These are phyloP conservation scores for Sclerotinia subarctica DNA, from an alignment of 2,329 filamentous ascomycete genomes.

Conservation along the genomic window DNA sequence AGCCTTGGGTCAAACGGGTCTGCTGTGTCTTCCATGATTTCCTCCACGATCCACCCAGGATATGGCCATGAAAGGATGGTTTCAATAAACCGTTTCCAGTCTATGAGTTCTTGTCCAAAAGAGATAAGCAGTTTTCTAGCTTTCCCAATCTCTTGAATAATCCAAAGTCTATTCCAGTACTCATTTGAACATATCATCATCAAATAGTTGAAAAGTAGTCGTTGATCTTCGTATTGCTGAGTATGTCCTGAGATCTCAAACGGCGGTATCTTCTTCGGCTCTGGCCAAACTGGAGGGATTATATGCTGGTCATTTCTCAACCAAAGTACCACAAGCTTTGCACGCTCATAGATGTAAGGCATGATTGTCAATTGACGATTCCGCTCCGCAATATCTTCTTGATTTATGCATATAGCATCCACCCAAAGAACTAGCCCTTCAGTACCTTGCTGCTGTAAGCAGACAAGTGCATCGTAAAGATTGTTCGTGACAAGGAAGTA, in stretches of 20 bases:
- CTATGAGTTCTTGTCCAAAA: slow-evolving; percentile 26
- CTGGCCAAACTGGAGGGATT: not conserved
- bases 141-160: slow-evolving; percentile 36
- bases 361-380: slow-evolving; percentile 24
- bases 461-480: slow-evolving; percentile 17
- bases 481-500: slow-evolving; percentile 15
- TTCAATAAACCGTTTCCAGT: slow-evolving; percentile 17
- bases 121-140: slow-evolving; percentile 32
- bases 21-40: not conserved
- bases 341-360: slow-evolving; percentile 21
- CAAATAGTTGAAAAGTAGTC: not conserved
- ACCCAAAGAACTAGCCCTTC: slow-evolving; percentile 19
- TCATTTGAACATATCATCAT: slow-evolving; percentile 23
- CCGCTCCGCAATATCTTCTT: slow-evolving; percentile 20
- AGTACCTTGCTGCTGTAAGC: not conserved
- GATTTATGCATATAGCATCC: slow-evolving; percentile 26
- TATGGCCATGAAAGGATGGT: not conserved
- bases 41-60: not conserved
- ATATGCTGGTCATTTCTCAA: not conserved
- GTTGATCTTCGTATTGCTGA: not conserved
- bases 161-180: slow-evolving; percentile 33
- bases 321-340: slow-evolving; percentile 22
- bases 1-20: not conserved
- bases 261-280: not conserved
- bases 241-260: not conserved